A percentile compares a stretch with the other conserved stretches of the same genome.
Conservation (phyloP, 257 asterid species). For the Nemophila menziesii region DNA sequence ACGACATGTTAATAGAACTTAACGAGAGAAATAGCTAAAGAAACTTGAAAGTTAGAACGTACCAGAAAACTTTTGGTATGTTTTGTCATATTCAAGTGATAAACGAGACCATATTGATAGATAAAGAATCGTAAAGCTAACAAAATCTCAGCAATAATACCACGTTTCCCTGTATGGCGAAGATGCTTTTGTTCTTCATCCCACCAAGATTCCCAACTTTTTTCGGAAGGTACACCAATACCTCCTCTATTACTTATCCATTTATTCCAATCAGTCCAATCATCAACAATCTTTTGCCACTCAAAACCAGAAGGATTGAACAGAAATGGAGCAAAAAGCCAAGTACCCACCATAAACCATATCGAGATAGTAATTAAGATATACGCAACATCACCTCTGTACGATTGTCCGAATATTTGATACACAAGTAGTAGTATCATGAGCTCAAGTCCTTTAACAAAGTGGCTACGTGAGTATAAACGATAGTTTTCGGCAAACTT, state of each 20-base stretch:
- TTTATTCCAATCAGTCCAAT: slow-evolving; percentile 97
- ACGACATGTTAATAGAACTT: slow-evolving; percentile 3
- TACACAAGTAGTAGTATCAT: slow-evolving; percentile 77
- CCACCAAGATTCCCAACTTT: slow-evolving; percentile 99
- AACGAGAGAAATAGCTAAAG: slow-evolving; percentile 5
- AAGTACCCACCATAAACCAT: slow-evolving; percentile 98
- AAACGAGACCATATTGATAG: slow-evolving; percentile 91
- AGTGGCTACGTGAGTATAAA: slow-evolving; percentile 94
- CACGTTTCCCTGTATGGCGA: slow-evolving; percentile 83
- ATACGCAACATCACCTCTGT: slow-evolving; percentile 65
- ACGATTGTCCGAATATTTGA: slow-evolving; percentile 65
- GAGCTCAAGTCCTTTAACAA: slow-evolving; percentile 87
- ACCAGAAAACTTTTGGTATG: slow-evolving; percentile 56
- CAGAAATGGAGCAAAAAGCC: slow-evolving; percentile 98
- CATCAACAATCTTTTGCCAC: slow-evolving; percentile 99
- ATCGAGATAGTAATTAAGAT: slow-evolving; percentile 75
- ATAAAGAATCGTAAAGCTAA: slow-evolving; percentile 71
- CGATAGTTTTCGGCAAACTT: slow-evolving; percentile 93
- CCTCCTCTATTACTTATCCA: slow-evolving; percentile 97
- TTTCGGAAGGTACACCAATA: slow-evolving; percentile 91
- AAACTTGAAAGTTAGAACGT: slow-evolving; percentile 16
- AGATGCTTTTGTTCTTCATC: slow-evolving; percentile 99
- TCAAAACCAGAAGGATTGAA: slow-evolving; percentile 98
- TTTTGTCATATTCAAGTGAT: slow-evolving; percentile 69
- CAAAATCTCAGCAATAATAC: slow-evolving; percentile 63